Evolutionary conservation across 331 rosid genomes (phyloP), one percentile per base, ranked within the genome.

Genomic region (Malus hybrid): DNA sequence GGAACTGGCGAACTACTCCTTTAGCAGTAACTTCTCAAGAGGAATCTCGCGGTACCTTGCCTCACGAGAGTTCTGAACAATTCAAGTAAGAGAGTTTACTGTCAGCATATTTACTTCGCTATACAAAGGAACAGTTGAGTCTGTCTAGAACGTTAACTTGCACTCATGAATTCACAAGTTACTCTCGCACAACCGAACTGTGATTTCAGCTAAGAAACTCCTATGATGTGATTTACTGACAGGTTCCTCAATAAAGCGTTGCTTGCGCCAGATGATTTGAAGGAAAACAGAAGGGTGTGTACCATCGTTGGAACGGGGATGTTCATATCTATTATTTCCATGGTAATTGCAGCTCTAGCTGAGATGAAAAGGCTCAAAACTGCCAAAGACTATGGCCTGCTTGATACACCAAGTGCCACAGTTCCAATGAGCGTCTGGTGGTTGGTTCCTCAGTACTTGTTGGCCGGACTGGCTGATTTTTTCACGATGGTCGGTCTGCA

Each of bases 341-440:
- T 84, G 86, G 68, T 68, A 34, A 18, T 84, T 36, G 86, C 88
- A 15, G 82, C 86, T 50, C 75, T 79, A 16, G 86, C 77, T 2
- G 90, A 86, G 88, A 74, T 63, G 9, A 80, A 63, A 64, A 82
- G 88, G 67, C 83, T 84, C 11, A 24, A 54, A 67, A 84, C 85
- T n/a, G 86, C 86, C 24, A 13, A 62, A 73, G 88, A 84, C 3
- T 76, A 84, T 29, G 85, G 65, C 24, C 79, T 86, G 27, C 70
- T 86, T 28, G 88, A 84, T 74, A 33, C 5, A 5, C 88, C 88
- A 16, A 69, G 70, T 14, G 76, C 55, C 15, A 84, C 76, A 2
- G 60, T 84, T 55, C 90, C 88, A 50, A 74, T 86, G 84, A 84
- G 83, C 27, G 48, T 84, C 34, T 81, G 88, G 86, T 86, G 90